Conservation (phyloP, 192 early-diverging fungal species). For the Coemansia sp. region DNA sequence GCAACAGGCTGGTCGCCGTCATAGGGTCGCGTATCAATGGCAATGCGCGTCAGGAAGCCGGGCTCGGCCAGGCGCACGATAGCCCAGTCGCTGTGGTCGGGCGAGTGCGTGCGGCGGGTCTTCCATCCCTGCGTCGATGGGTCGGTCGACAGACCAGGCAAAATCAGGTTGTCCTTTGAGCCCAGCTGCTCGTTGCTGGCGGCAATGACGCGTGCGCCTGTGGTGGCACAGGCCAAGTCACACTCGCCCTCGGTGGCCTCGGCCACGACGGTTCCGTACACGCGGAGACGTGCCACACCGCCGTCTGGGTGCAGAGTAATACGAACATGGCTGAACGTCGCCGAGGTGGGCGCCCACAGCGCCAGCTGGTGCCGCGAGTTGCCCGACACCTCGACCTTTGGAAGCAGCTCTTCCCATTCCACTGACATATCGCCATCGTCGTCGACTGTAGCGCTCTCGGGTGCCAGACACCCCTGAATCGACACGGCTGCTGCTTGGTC, state of each 20-base stretch:
- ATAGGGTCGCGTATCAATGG: slow-evolving; percentile 84
- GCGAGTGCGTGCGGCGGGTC: slow-evolving; percentile 70
- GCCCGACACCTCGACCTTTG: slow-evolving; percentile 68
- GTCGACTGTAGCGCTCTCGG: slow-evolving; percentile 22
- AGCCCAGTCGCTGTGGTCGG: slow-evolving; percentile 72
- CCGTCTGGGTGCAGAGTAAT: slow-evolving; percentile 77
- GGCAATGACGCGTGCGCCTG: slow-evolving; percentile 63
- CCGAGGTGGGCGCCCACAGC: slow-evolving; percentile 55
- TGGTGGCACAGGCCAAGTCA: slow-evolving; percentile 66
- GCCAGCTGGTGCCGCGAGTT: slow-evolving; percentile 66
- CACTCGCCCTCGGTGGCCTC: slow-evolving; percentile 53
- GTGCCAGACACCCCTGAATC: slow-evolving; percentile 70
- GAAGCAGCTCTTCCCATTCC: slow-evolving; percentile 69
- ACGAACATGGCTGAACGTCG: slow-evolving; percentile 63
- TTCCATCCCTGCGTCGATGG: slow-evolving; percentile 88
- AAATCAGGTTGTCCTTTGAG: slow-evolving; percentile 74
- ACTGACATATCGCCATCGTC: slow-evolving; percentile 48
- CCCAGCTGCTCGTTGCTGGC: slow-evolving; percentile 73
- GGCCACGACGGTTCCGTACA: slow-evolving; percentile 63
- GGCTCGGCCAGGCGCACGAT: slow-evolving; percentile 73
- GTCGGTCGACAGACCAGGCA: slow-evolving; percentile 70
- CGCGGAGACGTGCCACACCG: slow-evolving; percentile 72
- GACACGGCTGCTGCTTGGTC: slow-evolving; percentile 82
- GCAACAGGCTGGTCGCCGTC: slow-evolving; percentile 87
- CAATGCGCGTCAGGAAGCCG: slow-evolving; percentile 74